Base-by-base conservation (phyloP, 106 monocot genomes). In the Phalaenopsis equestris region DNA sequence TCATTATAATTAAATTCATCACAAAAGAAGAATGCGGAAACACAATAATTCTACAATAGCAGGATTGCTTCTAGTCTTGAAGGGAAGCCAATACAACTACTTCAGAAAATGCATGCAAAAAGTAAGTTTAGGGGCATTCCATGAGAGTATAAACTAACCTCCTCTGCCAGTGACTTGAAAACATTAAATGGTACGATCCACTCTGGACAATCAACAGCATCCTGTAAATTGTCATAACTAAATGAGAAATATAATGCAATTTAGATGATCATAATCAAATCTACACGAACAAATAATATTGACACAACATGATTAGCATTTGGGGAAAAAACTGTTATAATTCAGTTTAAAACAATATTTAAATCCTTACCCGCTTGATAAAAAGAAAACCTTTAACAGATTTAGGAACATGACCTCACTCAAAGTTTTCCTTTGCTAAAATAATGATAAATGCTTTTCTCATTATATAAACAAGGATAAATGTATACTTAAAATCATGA, bases 201-300 rank as follows among this genome's bases (percentile, higher is more conserved):
- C 85, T 98, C 98, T n/a, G 98, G 98, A 56, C 97, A 97, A 82
- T 94, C 98, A 77, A 98, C 94, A 80, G 94, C 94, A 91, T 94
- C 98, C 94, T 98, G 89, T 78, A 84, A 77, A 7, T 75, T 19
- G n/a, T 18, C 41, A 61, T 24, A 46, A 75, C 11, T 9, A 52
- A 77, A 56, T 83, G n/a, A 56, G 55, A 83, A 46, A 39, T 67
- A 73, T 73, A 8, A 80, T 41, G 42, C 9, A 57, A 64, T 65
- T 41, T 42, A 42, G 8, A 67, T 45, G n/a, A 6, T 74, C n/a
- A 43, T 42, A 70, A 70, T 14, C 9, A 39, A 70, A 70, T 11
- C 23, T 70, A 70, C 4, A 70, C 38, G 70, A 70, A 41, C 38
- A 70, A 70, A 70, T 5, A 70, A 70, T 15, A 70, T 12, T 4